Base-by-base conservation (phyloP, 164 flowering plant species). In the Aristolochia contorta region DNA sequence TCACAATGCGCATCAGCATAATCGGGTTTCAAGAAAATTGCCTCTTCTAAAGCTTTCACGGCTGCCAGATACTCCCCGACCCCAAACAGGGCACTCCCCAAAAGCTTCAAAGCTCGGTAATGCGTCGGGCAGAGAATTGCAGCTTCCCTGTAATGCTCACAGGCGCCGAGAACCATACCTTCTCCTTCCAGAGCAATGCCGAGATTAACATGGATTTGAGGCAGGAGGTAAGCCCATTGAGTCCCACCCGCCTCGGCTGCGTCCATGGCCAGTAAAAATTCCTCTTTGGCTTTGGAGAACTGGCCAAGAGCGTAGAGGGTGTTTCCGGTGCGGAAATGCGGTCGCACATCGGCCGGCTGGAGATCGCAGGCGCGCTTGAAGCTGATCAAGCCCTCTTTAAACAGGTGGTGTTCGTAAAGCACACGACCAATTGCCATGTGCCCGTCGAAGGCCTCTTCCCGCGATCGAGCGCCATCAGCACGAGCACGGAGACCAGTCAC, bases 1-100 rank as follows among this genome's bases (percentile, higher is more conserved):
- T 94, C 99, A 67, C 99, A 94, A 71, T 94, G 99, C 1, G 99
- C 99, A 78, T 93, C 99, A 0, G 93, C 97, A 69, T 86, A 93
- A 65, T 93, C 99, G 8, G 81, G 73, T 76, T 85, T 86, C 84
- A 94, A 70, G 60, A 84, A 91, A 47, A 91, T 84, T 16, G 96
- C 95, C 78, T 94, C 99, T 66, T 86, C 99, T 61, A 91, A 75
- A 8, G 99, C 97, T 71, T 91, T 93, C 70, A 86, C 91, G n/a
- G 99, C 97, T 3, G 99, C 97, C 74, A 84, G 84, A 69, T 88
- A 84, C 77, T 90, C 99, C n/a, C 97, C 99, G 12, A 93, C 99
- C 23, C 97, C 99, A 60, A 90, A 85, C 33, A 91, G 80, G 53
- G 97, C 99, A 82, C 99, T 86, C 30, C 99, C 99, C 84, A 91